Conservation (phyloP, 345 rosid species). For the Salix caprea region DNA sequence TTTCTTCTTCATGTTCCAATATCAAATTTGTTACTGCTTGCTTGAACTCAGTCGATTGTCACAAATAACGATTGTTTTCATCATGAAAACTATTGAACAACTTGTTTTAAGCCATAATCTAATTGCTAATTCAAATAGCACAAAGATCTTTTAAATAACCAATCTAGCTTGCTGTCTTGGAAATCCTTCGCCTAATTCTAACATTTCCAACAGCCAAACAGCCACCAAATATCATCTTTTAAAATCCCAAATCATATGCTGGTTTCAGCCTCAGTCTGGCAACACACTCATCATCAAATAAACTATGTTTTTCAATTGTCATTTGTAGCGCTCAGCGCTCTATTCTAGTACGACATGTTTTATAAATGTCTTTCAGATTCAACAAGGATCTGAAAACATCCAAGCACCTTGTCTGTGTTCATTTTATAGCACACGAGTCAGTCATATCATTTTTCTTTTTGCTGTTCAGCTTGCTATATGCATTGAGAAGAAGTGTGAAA, state of each 20-base stretch:
- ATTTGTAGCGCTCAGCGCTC: background rate
- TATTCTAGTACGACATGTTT: background rate
- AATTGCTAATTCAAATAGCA: background rate
- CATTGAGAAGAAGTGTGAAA: slow-evolving; percentile 77
- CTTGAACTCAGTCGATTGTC: too few relatives aligned
- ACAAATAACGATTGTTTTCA: too few relatives aligned
- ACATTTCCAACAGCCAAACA: background rate
- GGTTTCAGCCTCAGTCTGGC: background rate
- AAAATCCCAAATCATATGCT: background rate
- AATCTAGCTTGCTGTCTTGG: background rate
- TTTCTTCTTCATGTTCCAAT: too few relatives aligned
- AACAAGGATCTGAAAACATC: background rate
- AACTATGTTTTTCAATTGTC: background rate
- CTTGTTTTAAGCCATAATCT: too few relatives aligned
- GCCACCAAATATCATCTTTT: background rate
- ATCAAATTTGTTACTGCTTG: too few relatives aligned
- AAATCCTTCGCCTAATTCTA: background rate
- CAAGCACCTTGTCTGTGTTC: background rate
- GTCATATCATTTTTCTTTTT: slow-evolving; percentile 20
- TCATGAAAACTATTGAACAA: too few relatives aligned
- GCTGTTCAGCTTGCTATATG: slow-evolving; percentile 78
- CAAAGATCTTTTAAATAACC: background rate
- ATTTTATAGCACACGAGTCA: background rate
- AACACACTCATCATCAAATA: too few relatives aligned
- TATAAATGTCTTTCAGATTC: background rate